Base-by-base conservation (phyloP, 108 stramenopile genomes). In the Skeletonema tropicum region DNA sequence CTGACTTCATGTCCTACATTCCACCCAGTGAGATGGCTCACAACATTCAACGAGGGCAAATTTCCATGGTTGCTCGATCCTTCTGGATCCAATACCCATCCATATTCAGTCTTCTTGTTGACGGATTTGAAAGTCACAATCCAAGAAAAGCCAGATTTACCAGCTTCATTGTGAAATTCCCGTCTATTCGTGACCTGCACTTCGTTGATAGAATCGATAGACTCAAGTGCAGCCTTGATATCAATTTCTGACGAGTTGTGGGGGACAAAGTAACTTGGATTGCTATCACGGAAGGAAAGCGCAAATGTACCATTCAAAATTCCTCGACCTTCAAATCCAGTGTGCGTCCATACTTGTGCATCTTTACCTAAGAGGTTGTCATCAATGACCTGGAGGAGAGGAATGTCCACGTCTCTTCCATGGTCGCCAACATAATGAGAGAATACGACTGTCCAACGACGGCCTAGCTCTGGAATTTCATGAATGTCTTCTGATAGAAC, bases 391-490 rank as follows among this genome's bases (percentile, higher is more conserved):
- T 68, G 33, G 21, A 85, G 41, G 23, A 78, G 63, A 29, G 84
- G 84, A 3, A 82, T 61, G 63, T 85, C 70, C 6, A 68, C 49
- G 25, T 77, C 77, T 52, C 31, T 26, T 3, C 82, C 82, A 21
- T 66, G 77, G 1, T 60, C 66, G 64, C 67, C 75, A 55, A 68
- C 48, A 60, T 78, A 57, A 68, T 77, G 71, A 23, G 72, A 68
- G 71, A 84, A 87, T 33, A 79, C 76, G 9, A 87, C 61, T 12
- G 57, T 81, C 86, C 86, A 90, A 33, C 85, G 75, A 21, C 88
- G 80, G 14, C 88, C 88, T 32, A 84, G 61, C 68, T 83, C 82
- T 5, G 87, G 68, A 23, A 72, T 73, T 31, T 48, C 57, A 17
- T 84, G 66, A 7, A 57, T 57, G 38, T 86, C 73, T 45, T 62